Evolutionary conservation across 371 early-diverging fungal species (phyloP).

Genomic region (Umbelopsis sp.): DNA sequence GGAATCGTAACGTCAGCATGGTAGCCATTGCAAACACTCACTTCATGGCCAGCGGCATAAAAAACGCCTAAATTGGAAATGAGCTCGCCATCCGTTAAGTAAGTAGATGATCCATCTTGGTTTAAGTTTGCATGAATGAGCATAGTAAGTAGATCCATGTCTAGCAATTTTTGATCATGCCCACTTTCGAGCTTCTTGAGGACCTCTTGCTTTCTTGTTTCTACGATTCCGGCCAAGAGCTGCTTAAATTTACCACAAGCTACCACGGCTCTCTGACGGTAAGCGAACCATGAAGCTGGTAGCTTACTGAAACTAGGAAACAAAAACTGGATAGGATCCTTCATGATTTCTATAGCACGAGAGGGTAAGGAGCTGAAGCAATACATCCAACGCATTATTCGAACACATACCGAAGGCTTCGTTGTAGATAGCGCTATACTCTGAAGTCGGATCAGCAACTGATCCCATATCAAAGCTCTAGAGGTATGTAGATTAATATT

Average conservation of each 20-base stretch:
- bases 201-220: slow-evolving; percentile 22
- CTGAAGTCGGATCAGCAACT: slow-evolving; percentile 21
- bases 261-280: slow-evolving; percentile 19
- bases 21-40: neutral
- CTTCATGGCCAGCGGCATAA: slow-evolving; percentile 35
- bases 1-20: too few relatives aligned
- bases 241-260: slow-evolving; percentile 21
- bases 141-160: slow-evolving; percentile 31
- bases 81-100: slow-evolving; percentile 23
- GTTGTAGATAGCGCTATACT: slow-evolving; percentile 27
- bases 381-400: neutral
- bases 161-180: slow-evolving; percentile 2
- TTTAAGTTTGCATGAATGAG: slow-evolving; percentile 28
- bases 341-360: slow-evolving; percentile 8
- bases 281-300: slow-evolving; percentile 30
- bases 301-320: slow-evolving; percentile 32
- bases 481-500: neutral
- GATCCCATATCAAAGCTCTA: slow-evolving; percentile 28
- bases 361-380: neutral
- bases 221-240: slow-evolving; percentile 25
- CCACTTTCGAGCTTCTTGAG: neutral
- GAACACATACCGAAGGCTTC: slow-evolving; percentile 32
- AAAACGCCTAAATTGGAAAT: slow-evolving; percentile 33
- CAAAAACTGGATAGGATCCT: slow-evolving; percentile 21
- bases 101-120: neutral